Evolutionary conservation across 257 asterid species (phyloP).

Genomic region (Scutellaria galericulata): DNA sequence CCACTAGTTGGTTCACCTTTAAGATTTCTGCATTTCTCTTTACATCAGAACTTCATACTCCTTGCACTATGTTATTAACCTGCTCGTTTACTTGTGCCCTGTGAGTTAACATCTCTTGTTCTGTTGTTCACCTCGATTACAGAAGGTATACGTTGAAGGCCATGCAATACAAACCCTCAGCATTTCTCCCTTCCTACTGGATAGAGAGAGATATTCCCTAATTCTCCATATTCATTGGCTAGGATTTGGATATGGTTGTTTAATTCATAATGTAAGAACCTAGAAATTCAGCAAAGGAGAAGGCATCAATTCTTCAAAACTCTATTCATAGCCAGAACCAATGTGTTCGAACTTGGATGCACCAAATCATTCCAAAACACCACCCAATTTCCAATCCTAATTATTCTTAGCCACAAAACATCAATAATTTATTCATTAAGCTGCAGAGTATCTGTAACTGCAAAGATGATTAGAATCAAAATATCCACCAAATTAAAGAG

Average conservation of each 20-base stretch:
- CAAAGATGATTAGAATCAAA: too few relatives aligned
- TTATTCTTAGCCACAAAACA: not conserved
- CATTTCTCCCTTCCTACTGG: not conserved
- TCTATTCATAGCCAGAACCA: not conserved
- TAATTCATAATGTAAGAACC: not conserved
- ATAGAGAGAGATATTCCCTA: not conserved
- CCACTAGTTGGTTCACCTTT: not conserved
- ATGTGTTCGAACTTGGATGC: not conserved
- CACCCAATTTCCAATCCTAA: conserved; percentile 2
- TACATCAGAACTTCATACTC: not conserved
- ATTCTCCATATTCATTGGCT: not conserved
- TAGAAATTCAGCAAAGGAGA: not conserved
- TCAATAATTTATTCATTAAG: not conserved
- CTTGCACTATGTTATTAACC: not conserved
- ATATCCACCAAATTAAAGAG: too few relatives aligned
- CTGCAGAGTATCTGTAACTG: too few relatives aligned
- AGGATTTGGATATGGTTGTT: not conserved
- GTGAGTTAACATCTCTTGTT: not conserved
- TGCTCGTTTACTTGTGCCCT: not conserved
- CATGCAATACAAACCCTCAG: not conserved
- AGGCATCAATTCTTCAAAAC: not conserved
- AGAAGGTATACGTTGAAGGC: not conserved
- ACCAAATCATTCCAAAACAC: not conserved
- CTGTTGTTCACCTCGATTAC: not conserved
- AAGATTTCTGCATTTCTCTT: not conserved